Percentiles rank a stretch among this genome's conserved stretches.
Conservation (phyloP, 176 grass and related monocot species). For the Leersia perrieri region DNA sequence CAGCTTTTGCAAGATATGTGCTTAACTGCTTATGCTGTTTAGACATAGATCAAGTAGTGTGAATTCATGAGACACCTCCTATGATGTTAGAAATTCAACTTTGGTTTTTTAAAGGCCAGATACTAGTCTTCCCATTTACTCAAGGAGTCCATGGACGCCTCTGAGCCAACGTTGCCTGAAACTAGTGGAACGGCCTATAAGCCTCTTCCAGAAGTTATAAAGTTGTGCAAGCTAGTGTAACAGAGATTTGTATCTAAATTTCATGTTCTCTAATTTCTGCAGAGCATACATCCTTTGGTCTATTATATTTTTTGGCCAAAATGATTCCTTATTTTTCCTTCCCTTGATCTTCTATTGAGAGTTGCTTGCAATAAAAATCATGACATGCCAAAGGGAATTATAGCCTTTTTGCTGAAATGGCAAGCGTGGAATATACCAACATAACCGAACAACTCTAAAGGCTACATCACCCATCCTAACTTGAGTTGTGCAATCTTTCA, state of each 20-base stretch:
- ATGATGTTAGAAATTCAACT: background rate
- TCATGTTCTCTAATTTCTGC: background rate
- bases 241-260: background rate
- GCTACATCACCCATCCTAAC: background rate
- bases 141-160: background rate
- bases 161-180: background rate
- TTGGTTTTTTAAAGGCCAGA: background rate
- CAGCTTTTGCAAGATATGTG: background rate
- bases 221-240: background rate
- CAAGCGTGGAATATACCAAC: background rate
- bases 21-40: background rate
- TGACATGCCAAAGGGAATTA: background rate
- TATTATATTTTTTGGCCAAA: background rate
- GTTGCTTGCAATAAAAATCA: conserved; percentile 5
- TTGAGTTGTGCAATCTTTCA: background rate
- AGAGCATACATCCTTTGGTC: background rate
- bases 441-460: background rate
- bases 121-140: background rate
- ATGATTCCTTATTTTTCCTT: background rate
- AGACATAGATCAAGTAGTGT: background rate
- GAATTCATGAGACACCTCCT: background rate
- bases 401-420: background rate
- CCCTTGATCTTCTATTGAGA: background rate
- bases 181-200: background rate
- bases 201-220: background rate